These are phyloP conservation scores for Globisporangium cederbergense DNA, from an alignment of 352 stramenopile species.

Conservation along the genomic window DNA sequence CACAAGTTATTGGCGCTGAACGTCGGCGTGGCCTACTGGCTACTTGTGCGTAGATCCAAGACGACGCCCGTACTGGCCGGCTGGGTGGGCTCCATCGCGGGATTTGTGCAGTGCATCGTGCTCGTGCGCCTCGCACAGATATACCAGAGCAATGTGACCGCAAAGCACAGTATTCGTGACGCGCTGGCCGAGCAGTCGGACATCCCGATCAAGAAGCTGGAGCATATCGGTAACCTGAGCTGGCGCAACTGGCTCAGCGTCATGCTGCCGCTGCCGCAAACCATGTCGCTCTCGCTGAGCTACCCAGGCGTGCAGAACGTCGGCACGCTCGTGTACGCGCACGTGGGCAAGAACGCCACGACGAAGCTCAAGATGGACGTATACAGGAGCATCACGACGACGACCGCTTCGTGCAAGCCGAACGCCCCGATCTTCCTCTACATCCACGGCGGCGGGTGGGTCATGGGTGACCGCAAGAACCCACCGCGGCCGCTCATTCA, in stretches of 20 bases:
- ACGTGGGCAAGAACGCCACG: slow-evolving; percentile 53
- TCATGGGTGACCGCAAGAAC: slow-evolving; percentile 51
- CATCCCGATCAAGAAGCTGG: slow-evolving; percentile 28
- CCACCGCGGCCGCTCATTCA: slow-evolving; percentile 49
- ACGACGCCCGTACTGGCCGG: slow-evolving; percentile 44
- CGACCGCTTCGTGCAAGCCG: slow-evolving; percentile 15
- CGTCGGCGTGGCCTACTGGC: slow-evolving; percentile 29
- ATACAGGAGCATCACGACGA: slow-evolving; percentile 39
- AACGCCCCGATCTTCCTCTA: slow-evolving; percentile 67
- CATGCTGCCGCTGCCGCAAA: slow-evolving; percentile 50
- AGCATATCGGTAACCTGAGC: slow-evolving; percentile 38
- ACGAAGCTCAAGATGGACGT: slow-evolving; percentile 61
- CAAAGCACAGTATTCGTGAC: slow-evolving; percentile 36
- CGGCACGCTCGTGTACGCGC: slow-evolving; percentile 42
- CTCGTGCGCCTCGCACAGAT: slow-evolving; percentile 38
- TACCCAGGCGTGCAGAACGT: slow-evolving; percentile 44
- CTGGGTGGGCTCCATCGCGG: slow-evolving; percentile 45
- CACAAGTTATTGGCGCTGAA: slow-evolving; percentile 47
- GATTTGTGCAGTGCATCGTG: slow-evolving; percentile 41
- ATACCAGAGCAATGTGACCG: slow-evolving; percentile 40
- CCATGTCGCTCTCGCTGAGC: slow-evolving; percentile 38
- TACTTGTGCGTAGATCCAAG: slow-evolving; percentile 39
- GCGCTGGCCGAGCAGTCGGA: slow-evolving; percentile 30
- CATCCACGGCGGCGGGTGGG: slow-evolving; percentile 64
- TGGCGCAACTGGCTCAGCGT: slow-evolving; percentile 47